Percentiles rank a stretch among this genome's conserved stretches.
Evolutionary conservation across 2,329 filamentous ascomycete genomes (phyloP).

Genomic region (Fusarium albosuccineum): DNA sequence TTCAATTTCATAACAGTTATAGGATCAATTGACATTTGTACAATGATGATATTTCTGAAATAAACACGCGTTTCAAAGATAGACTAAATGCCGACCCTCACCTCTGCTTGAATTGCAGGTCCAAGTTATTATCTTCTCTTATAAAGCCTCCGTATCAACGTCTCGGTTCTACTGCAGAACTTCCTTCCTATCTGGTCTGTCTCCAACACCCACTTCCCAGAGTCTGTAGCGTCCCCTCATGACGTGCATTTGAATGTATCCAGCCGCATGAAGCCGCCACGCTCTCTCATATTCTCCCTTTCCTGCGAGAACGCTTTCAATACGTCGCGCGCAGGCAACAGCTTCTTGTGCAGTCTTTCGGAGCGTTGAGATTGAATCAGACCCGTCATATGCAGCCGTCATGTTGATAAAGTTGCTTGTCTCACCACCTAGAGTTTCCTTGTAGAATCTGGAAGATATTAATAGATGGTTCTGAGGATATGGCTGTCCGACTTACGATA

Average conservation of each 20-base stretch:
- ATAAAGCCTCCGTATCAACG: too few relatives aligned
- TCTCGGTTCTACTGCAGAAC: neutral
- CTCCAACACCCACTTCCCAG: neutral
- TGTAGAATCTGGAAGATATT: neutral
- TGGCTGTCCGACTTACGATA: neutral
- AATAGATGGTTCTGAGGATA: neutral
- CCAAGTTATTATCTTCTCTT: too few relatives aligned
- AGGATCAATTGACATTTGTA: too few relatives aligned
- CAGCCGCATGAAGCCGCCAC: neutral
- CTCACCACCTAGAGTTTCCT: neutral
- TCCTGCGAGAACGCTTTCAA: neutral
- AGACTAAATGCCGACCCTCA: too few relatives aligned
- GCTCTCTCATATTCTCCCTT: conserved; percentile 2
- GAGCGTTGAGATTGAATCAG: neutral
- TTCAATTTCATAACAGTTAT: too few relatives aligned
- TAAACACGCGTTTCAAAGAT: too few relatives aligned
- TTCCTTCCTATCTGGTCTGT: neutral
- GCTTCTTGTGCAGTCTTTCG: neutral
- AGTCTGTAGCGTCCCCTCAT: conserved; percentile 1
- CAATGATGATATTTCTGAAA: too few relatives aligned
- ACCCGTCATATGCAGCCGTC: neutral
- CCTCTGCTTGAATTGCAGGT: too few relatives aligned
- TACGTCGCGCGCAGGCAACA: neutral
- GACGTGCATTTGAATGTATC: neutral
- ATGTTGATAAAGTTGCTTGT: neutral